Conservation (phyloP, 169 alveolate genomes). For the Cryptosporidium muris region DNA sequence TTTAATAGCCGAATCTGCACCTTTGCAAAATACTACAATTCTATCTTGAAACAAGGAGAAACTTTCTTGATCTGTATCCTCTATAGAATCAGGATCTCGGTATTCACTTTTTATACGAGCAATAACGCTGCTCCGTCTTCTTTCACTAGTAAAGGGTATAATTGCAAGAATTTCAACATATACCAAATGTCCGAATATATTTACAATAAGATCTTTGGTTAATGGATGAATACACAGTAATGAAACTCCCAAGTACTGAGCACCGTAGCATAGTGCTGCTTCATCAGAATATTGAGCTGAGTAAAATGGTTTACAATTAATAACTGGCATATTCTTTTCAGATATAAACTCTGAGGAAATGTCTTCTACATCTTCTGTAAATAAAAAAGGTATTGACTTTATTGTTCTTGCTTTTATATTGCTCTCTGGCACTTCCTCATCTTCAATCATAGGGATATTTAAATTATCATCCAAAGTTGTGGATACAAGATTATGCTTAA, state of each 20-base stretch:
- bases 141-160: slow-evolving; percentile 80
- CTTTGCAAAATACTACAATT: slow-evolving; percentile 87
- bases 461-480: neutral
- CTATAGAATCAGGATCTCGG: slow-evolving; percentile 20
- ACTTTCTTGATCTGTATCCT: neutral
- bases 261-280: slow-evolving; percentile 83
- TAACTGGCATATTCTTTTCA: no score
- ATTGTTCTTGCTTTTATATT: neutral
- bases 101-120: slow-evolving; percentile 77
- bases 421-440: neutral
- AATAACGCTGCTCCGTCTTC: slow-evolving; percentile 82
- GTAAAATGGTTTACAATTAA: slow-evolving; percentile 72
- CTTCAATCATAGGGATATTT: no score
- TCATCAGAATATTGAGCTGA: slow-evolving; percentile 89
- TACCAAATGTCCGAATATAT: slow-evolving; percentile 77
- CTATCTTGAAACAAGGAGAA: slow-evolving; percentile 28
- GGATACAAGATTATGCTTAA: neutral
- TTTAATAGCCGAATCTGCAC: slow-evolving; percentile 92
- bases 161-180: slow-evolving; percentile 80
- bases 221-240: slow-evolving; percentile 28
- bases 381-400: slow-evolving; percentile 1
- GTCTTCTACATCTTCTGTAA: neutral
- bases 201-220: slow-evolving; percentile 71
- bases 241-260: slow-evolving; percentile 80
- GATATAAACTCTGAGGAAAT: neutral